phyloP scores from a whole-genome alignment of 495 filamentous ascomycete species.

The Letharia columbiana region DNA sequence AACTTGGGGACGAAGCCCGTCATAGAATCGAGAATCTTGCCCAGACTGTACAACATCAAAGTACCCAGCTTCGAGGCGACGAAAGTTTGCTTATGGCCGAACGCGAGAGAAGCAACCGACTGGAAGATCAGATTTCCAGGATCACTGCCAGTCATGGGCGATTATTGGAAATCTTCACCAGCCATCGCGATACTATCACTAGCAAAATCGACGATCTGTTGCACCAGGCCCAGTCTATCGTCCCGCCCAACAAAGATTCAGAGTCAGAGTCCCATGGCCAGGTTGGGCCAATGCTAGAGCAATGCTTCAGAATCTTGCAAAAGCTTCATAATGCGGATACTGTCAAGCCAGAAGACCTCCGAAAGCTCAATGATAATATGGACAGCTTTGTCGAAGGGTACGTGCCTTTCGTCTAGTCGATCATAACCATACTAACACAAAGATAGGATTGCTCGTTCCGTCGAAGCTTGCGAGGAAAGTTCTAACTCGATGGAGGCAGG shows the following conservation, averaged over 20 bases:
- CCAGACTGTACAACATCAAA: slow-evolving; percentile 13
- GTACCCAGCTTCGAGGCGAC: slow-evolving; percentile 8
- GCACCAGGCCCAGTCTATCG: slow-evolving; percentile 1
- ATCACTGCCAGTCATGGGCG: slow-evolving; percentile 14
- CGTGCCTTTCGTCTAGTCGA: background rate
- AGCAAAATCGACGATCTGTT: slow-evolving; percentile 18
- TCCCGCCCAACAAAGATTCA: background rate
- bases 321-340: slow-evolving; percentile 9
- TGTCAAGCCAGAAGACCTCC: slow-evolving; percentile 16
- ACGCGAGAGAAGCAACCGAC: slow-evolving; percentile 10
- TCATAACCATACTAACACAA: background rate
- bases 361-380: slow-evolving; percentile 16
- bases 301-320: slow-evolving; percentile 17
- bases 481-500: slow-evolving; percentile 3
- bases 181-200: slow-evolving; percentile 15
- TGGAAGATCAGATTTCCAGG: slow-evolving; percentile 15
- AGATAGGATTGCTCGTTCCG: slow-evolving; percentile 9
- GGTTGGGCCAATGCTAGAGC: slow-evolving; percentile 15
- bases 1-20: slow-evolving; percentile 8
- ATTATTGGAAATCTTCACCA: background rate
- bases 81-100: slow-evolving; percentile 10
- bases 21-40: slow-evolving; percentile 9
- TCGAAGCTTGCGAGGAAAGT: slow-evolving; percentile 12
- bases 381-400: slow-evolving; percentile 10
- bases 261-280: slow-evolving; percentile 5